Evolutionary conservation across 1,139 yeast genomes (phyloP), one percentile per base, ranked within the genome.

Genomic region (Geotrichum macrosporum): DNA sequence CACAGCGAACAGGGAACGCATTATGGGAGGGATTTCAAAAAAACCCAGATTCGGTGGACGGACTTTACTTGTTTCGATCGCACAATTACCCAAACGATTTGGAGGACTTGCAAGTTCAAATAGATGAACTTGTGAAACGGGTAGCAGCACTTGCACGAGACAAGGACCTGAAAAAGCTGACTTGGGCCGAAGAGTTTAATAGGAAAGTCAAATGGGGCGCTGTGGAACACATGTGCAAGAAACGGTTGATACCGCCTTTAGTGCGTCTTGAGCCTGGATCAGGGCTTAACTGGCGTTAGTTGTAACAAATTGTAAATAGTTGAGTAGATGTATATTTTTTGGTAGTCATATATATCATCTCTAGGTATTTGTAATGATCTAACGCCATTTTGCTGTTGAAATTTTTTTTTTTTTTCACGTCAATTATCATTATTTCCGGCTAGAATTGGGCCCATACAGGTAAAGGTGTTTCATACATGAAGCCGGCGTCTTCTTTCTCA

Each of bases 11-110:
- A 62, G 72, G 62, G 63, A 67, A 49, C 8, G 52, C 61, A 3
- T 62, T 73, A 32, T 57, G 62, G 48, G 51, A 61, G 18, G 55
- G 60, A 10, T 68, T 68, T 59, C 51, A 52, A 10, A 31, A 39
- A 5, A 40, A 54, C 18, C 53, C 50, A 1, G 67, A 65, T 0
- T 47, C 56, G 9, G 66, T 61, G 26, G 78, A 75, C 55, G 82
- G 82, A 0, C 56, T 76, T 5, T 82, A 75, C 55, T 61, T 68
- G 34, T 70, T 75, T 48, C 56, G 62, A 9, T 58, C 72, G 16
- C 50, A 53, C 6, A 55, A 65, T 32, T 47, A 41, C 26, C 50
- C 50, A 0, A 63, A 64, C 0, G 57, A 48, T 21, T 40, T 41
- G 26, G 49, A 40, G 15, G 41, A 40, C 24, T 51, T 61, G 26